phyloP scores from a whole-genome alignment of 805 yeast species.

The Wickerhamiella musiphila region DNA sequence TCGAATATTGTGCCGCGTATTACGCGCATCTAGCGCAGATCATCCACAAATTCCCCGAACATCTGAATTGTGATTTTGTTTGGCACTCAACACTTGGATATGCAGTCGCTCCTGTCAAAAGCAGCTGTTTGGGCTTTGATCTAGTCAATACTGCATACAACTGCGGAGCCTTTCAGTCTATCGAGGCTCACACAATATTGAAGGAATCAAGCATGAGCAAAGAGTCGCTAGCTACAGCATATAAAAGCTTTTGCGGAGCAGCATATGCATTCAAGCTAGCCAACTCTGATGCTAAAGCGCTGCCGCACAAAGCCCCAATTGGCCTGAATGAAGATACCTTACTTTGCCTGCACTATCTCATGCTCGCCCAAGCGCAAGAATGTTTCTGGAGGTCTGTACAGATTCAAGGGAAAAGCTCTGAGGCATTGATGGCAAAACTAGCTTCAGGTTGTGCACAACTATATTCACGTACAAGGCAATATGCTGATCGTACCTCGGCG shows the following conservation, averaged over 20 bases:
- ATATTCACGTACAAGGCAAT: slow-evolving; percentile 31
- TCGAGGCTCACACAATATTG: slow-evolving; percentile 32
- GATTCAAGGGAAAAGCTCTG: slow-evolving; percentile 29
- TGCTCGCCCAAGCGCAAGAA: slow-evolving; percentile 80
- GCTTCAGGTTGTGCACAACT: slow-evolving; percentile 44
- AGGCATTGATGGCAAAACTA: slow-evolving; percentile 44
- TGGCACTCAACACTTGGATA: slow-evolving; percentile 63
- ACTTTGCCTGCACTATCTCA: slow-evolving; percentile 31
- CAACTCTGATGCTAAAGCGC: no score
- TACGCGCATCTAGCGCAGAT: slow-evolving; percentile 10
- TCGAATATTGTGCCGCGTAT: slow-evolving; percentile 11
- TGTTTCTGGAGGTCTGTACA: slow-evolving; percentile 63
- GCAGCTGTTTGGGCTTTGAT: slow-evolving; percentile 41
- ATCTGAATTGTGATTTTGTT: slow-evolving; percentile 34
- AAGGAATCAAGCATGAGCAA: slow-evolving; percentile 26
- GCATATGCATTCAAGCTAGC: slow-evolving; percentile 49
- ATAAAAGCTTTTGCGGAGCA: slow-evolving; percentile 45
- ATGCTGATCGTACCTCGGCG: slow-evolving; percentile 31
- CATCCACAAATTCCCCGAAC: slow-evolving; percentile 41
- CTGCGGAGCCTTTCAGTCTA: slow-evolving; percentile 46
- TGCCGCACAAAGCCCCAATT: slow-evolving; percentile 19
- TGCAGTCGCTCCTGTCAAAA: slow-evolving; percentile 29
- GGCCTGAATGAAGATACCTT: slow-evolving; percentile 38
- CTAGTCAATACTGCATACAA: slow-evolving; percentile 47
- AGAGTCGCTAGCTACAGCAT: slow-evolving; percentile 22